Percentiles rank a stretch among this genome's conserved stretches.
Evolutionary conservation across 352 stramenopile species (phyloP).

Genomic region (Phytophthora pistaciae): DNA sequence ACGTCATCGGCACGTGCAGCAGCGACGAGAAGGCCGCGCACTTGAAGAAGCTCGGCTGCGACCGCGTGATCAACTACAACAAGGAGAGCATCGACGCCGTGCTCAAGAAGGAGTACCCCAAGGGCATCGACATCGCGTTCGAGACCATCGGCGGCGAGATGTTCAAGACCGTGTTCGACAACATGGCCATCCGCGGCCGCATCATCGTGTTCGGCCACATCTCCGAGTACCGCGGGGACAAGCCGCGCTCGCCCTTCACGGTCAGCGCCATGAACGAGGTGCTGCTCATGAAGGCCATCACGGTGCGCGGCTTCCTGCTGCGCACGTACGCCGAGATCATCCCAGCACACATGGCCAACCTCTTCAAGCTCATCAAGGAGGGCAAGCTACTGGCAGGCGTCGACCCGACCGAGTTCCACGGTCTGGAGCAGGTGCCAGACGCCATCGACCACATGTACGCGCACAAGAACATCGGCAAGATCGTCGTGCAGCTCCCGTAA

Average conservation of each 20-base stretch:
- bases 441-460: constrained; percentile 73
- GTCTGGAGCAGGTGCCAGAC: constrained; percentile 56
- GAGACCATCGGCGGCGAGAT: constrained; percentile 39
- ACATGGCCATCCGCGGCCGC: constrained; percentile 52
- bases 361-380: constrained; percentile 59
- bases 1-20: constrained; percentile 83
- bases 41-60: constrained; percentile 60
- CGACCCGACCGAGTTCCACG: constrained; percentile 48
- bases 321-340: constrained; percentile 46
- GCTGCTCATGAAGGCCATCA: constrained; percentile 48
- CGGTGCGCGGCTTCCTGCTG: constrained; percentile 51
- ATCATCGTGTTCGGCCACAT: constrained; percentile 58
- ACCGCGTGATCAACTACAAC: constrained; percentile 87
- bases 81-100: constrained; percentile 47
- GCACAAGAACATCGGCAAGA: constrained; percentile 80
- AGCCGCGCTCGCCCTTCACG: constrained; percentile 33
- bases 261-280: constrained; percentile 32
- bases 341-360: constrained; percentile 47
- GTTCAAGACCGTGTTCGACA: constrained; percentile 53
- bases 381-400: constrained; percentile 55
- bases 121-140: constrained; percentile 38
- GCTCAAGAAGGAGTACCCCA: constrained; percentile 45
- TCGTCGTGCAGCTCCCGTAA: constrained; percentile 66
- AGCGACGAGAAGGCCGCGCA: constrained; percentile 83
- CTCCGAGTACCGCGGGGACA: constrained; percentile 41